Conservation (phyloP, 1,284 basidiomycete genomes). For the Boletus smithii region DNA sequence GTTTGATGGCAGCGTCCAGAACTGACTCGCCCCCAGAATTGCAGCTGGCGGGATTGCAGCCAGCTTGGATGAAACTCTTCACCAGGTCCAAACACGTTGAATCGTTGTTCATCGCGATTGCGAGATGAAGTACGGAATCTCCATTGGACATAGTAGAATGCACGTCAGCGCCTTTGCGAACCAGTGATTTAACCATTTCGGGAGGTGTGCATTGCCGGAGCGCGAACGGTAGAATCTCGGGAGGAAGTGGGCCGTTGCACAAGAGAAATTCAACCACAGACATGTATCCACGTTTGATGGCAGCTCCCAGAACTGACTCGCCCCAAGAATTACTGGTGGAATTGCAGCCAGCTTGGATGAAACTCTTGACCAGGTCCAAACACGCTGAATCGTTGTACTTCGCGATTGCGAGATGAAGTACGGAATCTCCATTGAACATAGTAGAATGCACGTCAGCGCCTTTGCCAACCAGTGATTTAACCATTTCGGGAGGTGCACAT, state of each 20-base stretch:
- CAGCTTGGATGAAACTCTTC: not conserved
- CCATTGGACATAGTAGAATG: not conserved
- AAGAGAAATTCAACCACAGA: not conserved
- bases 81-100: not conserved
- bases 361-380: not conserved
- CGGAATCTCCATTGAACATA: not conserved
- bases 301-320: not conserved
- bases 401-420: not conserved
- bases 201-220: not conserved
- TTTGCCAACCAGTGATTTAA: not conserved
- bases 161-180: not conserved
- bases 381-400: not conserved
- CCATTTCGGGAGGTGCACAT: not conserved
- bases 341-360: not conserved
- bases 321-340: not conserved
- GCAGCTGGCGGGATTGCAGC: not conserved
- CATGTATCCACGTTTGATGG: not conserved
- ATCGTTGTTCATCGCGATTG: not conserved
- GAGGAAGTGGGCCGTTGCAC: not conserved
- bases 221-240: not conserved
- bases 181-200: not conserved
- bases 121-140: not conserved
- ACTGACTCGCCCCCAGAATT: too few species aligned
- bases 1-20: not conserved
- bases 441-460: not conserved